A percentile compares a stretch with the other conserved stretches of the same genome.
phyloP scores from a whole-genome alignment of 106 monocot genomes.

The Gastrodia elata region DNA sequence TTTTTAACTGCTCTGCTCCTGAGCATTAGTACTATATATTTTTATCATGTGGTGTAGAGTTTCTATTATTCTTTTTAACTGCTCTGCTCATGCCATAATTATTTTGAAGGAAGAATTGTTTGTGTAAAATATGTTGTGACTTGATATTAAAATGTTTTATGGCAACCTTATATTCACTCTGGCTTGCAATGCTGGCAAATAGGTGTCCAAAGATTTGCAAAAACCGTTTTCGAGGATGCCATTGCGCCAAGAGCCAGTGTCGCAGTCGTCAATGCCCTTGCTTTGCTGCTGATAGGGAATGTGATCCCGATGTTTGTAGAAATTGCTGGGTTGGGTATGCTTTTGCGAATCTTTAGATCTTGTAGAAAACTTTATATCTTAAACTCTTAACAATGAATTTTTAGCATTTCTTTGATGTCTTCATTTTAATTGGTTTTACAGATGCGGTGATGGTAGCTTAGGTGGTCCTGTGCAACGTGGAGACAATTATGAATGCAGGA shows the following conservation, averaged over 20 bases:
- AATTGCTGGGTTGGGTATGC: slow-evolving; percentile 97
- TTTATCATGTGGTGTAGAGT: too few species aligned
- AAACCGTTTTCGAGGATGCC: slow-evolving; percentile 91
- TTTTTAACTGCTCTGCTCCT: too few species aligned
- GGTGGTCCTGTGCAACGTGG: slow-evolving; percentile 86
- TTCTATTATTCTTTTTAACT: too few species aligned
- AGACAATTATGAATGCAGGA: slow-evolving; percentile 98
- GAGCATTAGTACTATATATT: too few species aligned
- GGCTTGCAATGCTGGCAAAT: slow-evolving; percentile 6
- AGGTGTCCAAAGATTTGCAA: slow-evolving; percentile 95
- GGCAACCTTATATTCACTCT: neutral
- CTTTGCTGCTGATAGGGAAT: slow-evolving; percentile 99
- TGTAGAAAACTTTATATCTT: neutral
- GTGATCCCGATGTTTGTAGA: slow-evolving; percentile 94
- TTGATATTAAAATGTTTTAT: too few species aligned
- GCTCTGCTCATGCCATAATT: too few species aligned
- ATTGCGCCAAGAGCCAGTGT: slow-evolving; percentile 97
- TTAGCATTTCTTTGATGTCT: neutral
- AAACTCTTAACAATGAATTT: neutral
- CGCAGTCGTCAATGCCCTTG: slow-evolving; percentile 98
- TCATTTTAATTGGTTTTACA: slow-evolving; percentile 14
- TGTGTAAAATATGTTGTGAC: neutral
- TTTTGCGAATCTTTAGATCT: slow-evolving; percentile 1
- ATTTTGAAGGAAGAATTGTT: too few species aligned
- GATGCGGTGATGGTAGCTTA: slow-evolving; percentile 93